phyloP scores from a whole-genome alignment of 129 eudicot genomes.

The Smallanthus sonchifolius region DNA sequence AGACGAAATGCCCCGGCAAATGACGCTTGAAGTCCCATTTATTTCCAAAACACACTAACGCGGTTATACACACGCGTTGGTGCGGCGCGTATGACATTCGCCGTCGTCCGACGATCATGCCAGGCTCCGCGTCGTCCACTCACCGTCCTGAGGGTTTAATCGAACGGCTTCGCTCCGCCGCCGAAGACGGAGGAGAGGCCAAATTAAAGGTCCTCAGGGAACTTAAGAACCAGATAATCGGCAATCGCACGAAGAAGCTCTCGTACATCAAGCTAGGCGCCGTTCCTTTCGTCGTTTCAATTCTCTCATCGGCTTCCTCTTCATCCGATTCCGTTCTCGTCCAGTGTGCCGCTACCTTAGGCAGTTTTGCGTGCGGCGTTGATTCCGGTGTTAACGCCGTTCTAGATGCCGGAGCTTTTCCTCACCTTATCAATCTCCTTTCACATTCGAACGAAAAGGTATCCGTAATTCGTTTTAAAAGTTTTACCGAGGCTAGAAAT shows the following conservation, averaged over 20 bases:
- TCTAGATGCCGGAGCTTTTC: constrained; percentile 83
- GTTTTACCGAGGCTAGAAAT: neutral
- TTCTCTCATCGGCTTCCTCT: constrained; percentile 48
- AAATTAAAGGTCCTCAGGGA: constrained; percentile 72
- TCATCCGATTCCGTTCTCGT: constrained; percentile 44
- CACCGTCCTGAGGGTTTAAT: constrained; percentile 69
- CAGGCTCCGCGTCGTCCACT: constrained; percentile 48
- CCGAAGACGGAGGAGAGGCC: constrained; percentile 42
- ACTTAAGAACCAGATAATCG: constrained; percentile 84
- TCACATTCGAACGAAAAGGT: constrained; percentile 69
- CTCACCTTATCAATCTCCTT: constrained; percentile 51
- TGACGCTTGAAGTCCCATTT: constrained; percentile 1
- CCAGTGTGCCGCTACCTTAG: constrained; percentile 75
- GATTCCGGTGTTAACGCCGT: constrained; percentile 88
- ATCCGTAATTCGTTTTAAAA: neutral
- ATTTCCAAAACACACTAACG: constrained; percentile 18
- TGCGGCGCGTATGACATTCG: constrained; percentile 38
- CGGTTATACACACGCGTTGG: constrained; percentile 33
- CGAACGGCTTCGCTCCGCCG: constrained; percentile 50
- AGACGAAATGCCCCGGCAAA: neutral
- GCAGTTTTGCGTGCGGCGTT: constrained; percentile 93
- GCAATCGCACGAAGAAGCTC: constrained; percentile 82
- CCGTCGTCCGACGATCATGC: constrained; percentile 45
- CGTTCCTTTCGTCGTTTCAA: constrained; percentile 63
- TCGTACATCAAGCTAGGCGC: constrained; percentile 80